Evolutionary conservation across 2,329 filamentous ascomycete genomes (phyloP).

Genomic region (Botrytis medusae): DNA sequence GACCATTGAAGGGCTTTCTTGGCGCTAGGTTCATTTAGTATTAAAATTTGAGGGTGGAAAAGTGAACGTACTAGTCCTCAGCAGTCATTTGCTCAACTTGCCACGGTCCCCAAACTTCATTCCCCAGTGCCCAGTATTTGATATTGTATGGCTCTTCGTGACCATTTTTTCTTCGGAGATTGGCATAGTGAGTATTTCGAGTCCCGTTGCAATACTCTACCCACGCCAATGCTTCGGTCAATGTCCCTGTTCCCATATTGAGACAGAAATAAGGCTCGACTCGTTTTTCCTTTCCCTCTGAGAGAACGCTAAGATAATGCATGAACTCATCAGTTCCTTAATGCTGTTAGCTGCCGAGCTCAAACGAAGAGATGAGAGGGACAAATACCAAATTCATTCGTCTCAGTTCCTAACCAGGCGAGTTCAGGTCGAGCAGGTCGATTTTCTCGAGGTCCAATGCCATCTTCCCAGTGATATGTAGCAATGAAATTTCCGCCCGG

Average conservation of each 20-base stretch:
- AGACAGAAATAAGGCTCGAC: constrained; percentile 78
- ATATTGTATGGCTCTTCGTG: constrained; percentile 75
- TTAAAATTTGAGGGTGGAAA: not conserved
- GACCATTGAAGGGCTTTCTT: constrained; percentile 59
- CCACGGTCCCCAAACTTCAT: constrained; percentile 53
- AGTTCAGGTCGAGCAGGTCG: constrained; percentile 66
- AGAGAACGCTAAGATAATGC: constrained; percentile 72
- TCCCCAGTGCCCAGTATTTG: constrained; percentile 85
- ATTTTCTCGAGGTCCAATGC: constrained; percentile 70
- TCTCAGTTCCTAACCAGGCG: constrained; percentile 75
- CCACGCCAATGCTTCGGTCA: constrained; percentile 64
- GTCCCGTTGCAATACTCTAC: constrained; percentile 83
- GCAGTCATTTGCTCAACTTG: constrained; percentile 58
- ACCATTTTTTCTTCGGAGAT: constrained; percentile 73
- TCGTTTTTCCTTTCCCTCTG: constrained; percentile 56
- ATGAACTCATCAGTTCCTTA: constrained; percentile 75
- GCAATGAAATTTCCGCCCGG: constrained; percentile 83
- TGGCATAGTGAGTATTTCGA: constrained; percentile 78
- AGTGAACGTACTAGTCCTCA: constrained; percentile 46
- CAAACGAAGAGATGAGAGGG: not conserved
- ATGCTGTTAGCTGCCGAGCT: not conserved
- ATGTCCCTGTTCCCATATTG: constrained; percentile 76
- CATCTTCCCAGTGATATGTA: constrained; percentile 84
- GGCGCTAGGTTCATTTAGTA: constrained; percentile 34
- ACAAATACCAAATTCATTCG: constrained; percentile 67